Conservation (phyloP, 108 stramenopile species). For the Nitzschia sp. region DNA sequence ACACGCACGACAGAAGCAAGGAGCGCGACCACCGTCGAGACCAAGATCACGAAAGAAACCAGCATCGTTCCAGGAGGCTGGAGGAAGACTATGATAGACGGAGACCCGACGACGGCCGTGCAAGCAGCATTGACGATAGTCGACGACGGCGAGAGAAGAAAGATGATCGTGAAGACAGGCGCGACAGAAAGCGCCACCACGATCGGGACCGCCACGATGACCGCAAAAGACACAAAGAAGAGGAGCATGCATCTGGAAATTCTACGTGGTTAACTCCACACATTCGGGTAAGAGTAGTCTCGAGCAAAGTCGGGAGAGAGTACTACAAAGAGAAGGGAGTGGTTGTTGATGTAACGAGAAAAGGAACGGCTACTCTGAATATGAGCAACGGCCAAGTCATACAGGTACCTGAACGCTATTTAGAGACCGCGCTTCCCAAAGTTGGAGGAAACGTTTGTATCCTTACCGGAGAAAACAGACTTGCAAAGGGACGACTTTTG, state of each 20-base stretch:
- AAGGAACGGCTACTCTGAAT: constrained; percentile 56
- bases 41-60: constrained; percentile 15
- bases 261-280: constrained; percentile 74
- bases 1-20: background rate
- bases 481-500: constrained; percentile 69
- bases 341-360: constrained; percentile 71
- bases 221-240: constrained; percentile 13
- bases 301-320: constrained; percentile 60
- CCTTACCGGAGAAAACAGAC: constrained; percentile 49
- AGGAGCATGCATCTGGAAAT: background rate
- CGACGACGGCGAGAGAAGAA: background rate
- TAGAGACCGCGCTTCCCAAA: constrained; percentile 86
- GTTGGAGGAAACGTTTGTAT: constrained; percentile 77
- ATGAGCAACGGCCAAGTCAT: constrained; percentile 64
- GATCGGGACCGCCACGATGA: constrained; percentile 14
- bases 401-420: constrained; percentile 74
- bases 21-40: constrained; percentile 23
- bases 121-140: background rate
- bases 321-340: constrained; percentile 78
- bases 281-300: constrained; percentile 81
- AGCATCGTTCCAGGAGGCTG: no score
- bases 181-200: constrained; percentile 1
- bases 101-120: constrained; percentile 2
- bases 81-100: background rate
- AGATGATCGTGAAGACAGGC: background rate